Percentiles rank a stretch among this genome's conserved stretches.
phyloP scores from a whole-genome alignment of 257 asterid genomes.

The Nicotiana otophora region DNA sequence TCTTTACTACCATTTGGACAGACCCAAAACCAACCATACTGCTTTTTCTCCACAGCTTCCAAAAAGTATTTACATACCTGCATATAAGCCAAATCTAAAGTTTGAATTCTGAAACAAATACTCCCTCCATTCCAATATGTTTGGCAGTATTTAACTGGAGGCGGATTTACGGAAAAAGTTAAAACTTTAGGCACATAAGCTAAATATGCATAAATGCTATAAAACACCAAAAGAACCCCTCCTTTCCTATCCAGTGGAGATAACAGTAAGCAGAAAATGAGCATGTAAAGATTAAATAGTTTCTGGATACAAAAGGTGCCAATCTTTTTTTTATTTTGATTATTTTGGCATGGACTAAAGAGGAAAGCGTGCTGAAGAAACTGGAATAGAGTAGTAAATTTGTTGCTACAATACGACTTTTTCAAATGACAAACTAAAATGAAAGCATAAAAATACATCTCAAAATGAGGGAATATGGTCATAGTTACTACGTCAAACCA shows the following conservation, averaged over 20 bases:
- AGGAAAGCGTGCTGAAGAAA: neutral
- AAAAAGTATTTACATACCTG: constrained; percentile 86
- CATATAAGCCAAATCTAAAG: neutral
- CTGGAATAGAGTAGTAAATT: neutral
- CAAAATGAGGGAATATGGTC: neutral
- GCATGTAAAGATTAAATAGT: neutral
- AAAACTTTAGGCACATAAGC: neutral
- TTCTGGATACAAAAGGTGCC: neutral
- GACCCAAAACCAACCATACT: constrained; percentile 97
- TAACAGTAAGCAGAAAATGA: constrained; percentile 2
- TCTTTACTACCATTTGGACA: constrained; percentile 94
- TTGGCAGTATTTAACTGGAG: neutral
- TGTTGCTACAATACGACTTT: neutral
- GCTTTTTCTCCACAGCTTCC: constrained; percentile 99
- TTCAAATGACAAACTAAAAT: neutral
- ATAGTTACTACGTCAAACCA: neutral
- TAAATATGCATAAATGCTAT: neutral
- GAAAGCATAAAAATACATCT: neutral
- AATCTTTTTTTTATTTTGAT: neutral
- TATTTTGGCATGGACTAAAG: neutral
- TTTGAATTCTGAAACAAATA: neutral
- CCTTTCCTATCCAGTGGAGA: neutral
- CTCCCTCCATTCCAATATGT: neutral
- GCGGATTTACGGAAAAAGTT: neutral
- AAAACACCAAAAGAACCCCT: neutral